Percentiles rank a stretch among this genome's conserved stretches.
phyloP scores from a whole-genome alignment of 495 filamentous ascomycete genomes.

The Amorphotheca resinae region DNA sequence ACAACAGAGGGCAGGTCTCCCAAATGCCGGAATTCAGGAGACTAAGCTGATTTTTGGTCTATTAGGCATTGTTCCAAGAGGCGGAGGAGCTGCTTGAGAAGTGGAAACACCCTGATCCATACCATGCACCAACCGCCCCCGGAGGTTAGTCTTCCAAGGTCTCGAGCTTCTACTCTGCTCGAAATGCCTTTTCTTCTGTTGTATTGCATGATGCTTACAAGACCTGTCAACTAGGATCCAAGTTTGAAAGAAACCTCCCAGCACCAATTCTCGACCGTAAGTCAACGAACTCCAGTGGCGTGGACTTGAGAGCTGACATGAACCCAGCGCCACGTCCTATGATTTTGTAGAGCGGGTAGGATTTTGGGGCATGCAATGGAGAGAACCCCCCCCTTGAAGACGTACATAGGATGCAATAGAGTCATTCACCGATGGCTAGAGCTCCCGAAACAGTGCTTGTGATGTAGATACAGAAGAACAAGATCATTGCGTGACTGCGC shows the following conservation, averaged over 20 bases:
- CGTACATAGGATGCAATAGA: neutral
- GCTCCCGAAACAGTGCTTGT: no score
- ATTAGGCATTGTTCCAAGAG: conserved; percentile 65
- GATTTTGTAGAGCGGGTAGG: neutral
- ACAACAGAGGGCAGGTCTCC: conserved; percentile 60
- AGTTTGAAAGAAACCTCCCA: conserved; percentile 90
- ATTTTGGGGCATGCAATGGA: conserved; percentile 9
- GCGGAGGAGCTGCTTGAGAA: conserved; percentile 78
- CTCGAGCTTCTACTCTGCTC: conserved; percentile 1
- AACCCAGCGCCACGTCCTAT: conserved; percentile 28
- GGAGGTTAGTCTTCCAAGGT: conserved; percentile 63
- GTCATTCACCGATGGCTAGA: neutral
- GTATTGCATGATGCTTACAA: no score
- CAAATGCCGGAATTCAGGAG: neutral
- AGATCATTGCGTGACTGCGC: no score
- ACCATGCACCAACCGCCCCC: conserved; percentile 74
- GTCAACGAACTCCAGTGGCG: conserved; percentile 23
- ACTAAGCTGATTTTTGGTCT: neutral
- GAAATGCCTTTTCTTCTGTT: no score
- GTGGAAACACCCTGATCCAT: conserved; percentile 98
- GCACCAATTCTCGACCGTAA: conserved; percentile 65
- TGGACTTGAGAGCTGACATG: neutral
- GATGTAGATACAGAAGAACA: no score
- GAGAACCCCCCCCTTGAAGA: neutral
- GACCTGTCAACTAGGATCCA: conserved; percentile 73